Conservation (phyloP, 2,329 filamentous ascomycete species). For the Juglanconis sp. region DNA sequence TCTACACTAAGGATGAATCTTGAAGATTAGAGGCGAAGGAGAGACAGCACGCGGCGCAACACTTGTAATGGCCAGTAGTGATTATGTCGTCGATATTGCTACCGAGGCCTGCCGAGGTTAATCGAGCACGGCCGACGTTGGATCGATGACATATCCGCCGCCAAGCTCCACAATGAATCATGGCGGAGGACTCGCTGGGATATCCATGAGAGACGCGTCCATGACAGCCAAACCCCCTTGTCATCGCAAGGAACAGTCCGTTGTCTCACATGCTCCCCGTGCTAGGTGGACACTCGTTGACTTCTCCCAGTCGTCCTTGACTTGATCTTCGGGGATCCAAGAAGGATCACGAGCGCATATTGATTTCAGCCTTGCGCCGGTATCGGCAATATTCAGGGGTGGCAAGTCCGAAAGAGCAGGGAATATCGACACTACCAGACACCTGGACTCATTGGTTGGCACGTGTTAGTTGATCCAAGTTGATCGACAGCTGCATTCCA, state of each 20-base stretch:
- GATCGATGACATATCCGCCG: conserved; percentile 1
- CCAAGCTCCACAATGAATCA: background rate
- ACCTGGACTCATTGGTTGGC: no score
- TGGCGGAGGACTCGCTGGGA: background rate
- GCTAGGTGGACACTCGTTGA: background rate
- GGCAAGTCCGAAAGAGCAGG: background rate
- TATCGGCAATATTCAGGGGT: background rate
- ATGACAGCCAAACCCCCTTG: background rate
- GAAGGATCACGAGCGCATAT: background rate
- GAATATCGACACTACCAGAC: background rate
- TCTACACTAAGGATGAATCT: background rate
- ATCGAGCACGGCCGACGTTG: background rate
- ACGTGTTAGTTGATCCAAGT: background rate
- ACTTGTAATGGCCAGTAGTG: background rate
- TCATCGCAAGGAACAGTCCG: background rate
- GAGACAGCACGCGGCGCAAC: background rate
- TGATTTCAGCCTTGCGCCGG: background rate
- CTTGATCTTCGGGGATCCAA: background rate
- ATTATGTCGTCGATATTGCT: background rate
- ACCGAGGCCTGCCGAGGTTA: conserved; percentile 1
- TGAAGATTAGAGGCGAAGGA: background rate
- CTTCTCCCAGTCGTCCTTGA: background rate
- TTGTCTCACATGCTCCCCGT: background rate
- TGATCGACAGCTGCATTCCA: no score
- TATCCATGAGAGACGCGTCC: background rate